Conservation (phyloP, 2,329 filamentous ascomycete genomes). For the Ceratocystis papillata region DNA sequence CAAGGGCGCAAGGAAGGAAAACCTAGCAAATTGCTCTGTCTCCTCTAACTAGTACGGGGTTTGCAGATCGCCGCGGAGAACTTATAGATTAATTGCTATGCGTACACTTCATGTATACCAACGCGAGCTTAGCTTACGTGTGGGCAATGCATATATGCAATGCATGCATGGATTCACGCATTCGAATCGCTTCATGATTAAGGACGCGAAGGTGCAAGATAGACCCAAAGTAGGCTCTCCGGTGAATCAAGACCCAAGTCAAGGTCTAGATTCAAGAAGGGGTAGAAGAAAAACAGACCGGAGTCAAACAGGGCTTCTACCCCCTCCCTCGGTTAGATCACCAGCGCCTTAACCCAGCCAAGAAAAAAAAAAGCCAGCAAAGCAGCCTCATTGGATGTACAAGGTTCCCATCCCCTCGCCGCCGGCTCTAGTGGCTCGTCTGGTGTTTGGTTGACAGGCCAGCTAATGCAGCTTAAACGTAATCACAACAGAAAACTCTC, state of each 20-base stretch:
- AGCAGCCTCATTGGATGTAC: not conserved
- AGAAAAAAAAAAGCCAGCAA: not conserved
- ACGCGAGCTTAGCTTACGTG: too few relatives aligned
- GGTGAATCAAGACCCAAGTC: too few relatives aligned
- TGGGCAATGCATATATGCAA: not conserved
- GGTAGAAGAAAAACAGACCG: too few relatives aligned
- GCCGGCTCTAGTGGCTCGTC: not conserved
- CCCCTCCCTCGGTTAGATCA: too few relatives aligned
- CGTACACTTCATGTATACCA: not conserved
- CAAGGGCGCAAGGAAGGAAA: too few relatives aligned
- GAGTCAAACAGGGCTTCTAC: too few relatives aligned
- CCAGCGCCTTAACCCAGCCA: not conserved
- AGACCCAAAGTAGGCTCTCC: too few relatives aligned
- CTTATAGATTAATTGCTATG: not conserved
- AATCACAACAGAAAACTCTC: not conserved
- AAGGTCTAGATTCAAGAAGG: too few relatives aligned
- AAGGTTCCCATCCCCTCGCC: not conserved
- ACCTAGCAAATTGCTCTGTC: not conserved
- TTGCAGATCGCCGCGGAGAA: not conserved
- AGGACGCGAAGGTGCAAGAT: too few relatives aligned
- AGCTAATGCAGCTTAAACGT: slow-evolving; percentile 4
- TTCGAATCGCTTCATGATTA: too few relatives aligned
- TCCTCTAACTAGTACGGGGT: not conserved
- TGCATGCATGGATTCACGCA: too few relatives aligned
- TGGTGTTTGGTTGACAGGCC: not conserved